Evolutionary conservation across 495 filamentous ascomycete species (phyloP), one percentile per base, ranked within the genome.

Genomic region (Aspergillus biplanus): DNA sequence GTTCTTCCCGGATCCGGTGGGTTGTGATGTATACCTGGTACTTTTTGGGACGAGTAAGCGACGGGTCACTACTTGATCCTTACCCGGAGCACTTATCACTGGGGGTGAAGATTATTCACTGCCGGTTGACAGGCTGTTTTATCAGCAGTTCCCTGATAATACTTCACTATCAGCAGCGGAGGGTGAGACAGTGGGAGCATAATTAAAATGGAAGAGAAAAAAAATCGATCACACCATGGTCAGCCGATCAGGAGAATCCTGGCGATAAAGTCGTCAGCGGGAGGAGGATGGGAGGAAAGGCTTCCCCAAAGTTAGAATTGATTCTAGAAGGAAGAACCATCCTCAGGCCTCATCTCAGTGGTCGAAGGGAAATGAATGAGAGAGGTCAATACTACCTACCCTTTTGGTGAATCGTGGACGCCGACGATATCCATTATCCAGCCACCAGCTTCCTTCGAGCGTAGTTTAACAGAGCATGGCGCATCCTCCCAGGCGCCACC

Each of bases 371-470:
- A 11, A 44, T 44, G 39, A 44, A 44, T 15, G 21, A 27, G 21
- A 13, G 39, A 6, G 39, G 39, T 44, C 39, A 12, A 44, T 44
- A 44, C 39, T 44, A 44, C 39, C 39, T 44, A 44, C 39, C 39
- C 8, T 6, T 44, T 44, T 44, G 39, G 39, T 44, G 39, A 27
- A 15, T 44, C 39, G 11, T 44, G 39, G 39, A 12, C 21, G 39
- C 39, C 39, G 39, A 44, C 6, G n/a, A 44, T 44, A 12, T 44
- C 39, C 21, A 27, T 27, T 2, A 27, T 27, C 39, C 47, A 50
- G 47, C 47, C 47, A 50, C 47, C 47, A 49, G 47, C 15, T 7
- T 49, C 46, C 46, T 49, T 49, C 46, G 46, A 50, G 16, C 16
- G n/a, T 50, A 50, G 16, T 21, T 50, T 18, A 50, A 50, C 47